Evolutionary conservation across 352 stramenopile species (phyloP).

Genomic region (Elongisporangium anandrum): DNA sequence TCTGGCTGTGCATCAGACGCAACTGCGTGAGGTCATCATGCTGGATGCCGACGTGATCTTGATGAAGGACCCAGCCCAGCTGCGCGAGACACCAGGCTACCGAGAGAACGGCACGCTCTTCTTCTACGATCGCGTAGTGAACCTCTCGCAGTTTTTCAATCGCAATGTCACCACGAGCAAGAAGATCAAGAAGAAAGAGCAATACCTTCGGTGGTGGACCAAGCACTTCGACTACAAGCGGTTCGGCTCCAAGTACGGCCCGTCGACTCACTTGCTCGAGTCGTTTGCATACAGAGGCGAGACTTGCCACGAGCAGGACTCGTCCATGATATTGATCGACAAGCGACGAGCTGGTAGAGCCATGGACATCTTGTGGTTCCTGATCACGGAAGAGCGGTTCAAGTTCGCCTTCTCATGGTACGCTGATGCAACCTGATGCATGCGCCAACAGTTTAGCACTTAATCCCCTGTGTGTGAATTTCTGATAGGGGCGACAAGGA

Average conservation of each 20-base stretch:
- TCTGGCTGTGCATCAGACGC: slow-evolving; percentile 16
- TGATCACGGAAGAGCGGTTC: slow-evolving; percentile 68
- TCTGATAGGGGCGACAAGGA: slow-evolving; percentile 20
- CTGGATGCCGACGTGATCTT: slow-evolving; percentile 17
- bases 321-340: slow-evolving; percentile 66
- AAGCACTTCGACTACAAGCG: slow-evolving; percentile 49
- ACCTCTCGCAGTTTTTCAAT: slow-evolving; percentile 40
- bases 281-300: slow-evolving; percentile 37
- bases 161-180: slow-evolving; percentile 32
- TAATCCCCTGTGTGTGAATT: slow-evolving; percentile 9
- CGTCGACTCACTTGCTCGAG: slow-evolving; percentile 23
- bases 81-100: slow-evolving; percentile 18
- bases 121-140: slow-evolving; percentile 63
- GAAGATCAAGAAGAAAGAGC: slow-evolving; percentile 10
- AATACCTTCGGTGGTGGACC: slow-evolving; percentile 31
- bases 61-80: slow-evolving; percentile 11
- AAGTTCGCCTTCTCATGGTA: slow-evolving; percentile 51
- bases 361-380: slow-evolving; percentile 58
- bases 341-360: slow-evolving; percentile 41
- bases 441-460: no score
- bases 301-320: slow-evolving; percentile 67
- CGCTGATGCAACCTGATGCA: no score
- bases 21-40: slow-evolving; percentile 9
- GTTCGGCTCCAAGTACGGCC: slow-evolving; percentile 21
- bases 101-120: slow-evolving; percentile 36